Evolutionary conservation across 2,329 filamentous ascomycete species (phyloP), one percentile per base, ranked within the genome.

Genomic region (Trichoderma sp.): DNA sequence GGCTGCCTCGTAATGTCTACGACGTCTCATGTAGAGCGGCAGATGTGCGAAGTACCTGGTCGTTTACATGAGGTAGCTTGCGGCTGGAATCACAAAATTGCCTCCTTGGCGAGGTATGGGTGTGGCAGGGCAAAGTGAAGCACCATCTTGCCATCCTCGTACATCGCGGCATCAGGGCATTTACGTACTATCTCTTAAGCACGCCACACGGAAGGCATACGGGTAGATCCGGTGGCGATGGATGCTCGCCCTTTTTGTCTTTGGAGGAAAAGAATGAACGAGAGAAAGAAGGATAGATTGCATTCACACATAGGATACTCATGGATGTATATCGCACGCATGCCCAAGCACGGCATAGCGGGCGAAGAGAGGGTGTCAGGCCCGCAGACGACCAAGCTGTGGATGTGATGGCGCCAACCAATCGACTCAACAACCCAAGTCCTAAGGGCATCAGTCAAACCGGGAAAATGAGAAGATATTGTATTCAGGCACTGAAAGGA

Each of bases 1-100:
- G 14, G 21, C 17, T 24, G 48, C 58, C 30, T 61, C 30, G 58
- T 48, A 28, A 34, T 26, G 39, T 48, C 58, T 24, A 41, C 24
- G 26, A 55, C 47, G 50, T 63, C 60, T 63, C 50, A 47, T 30
- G 28, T 21, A 39, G 21, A 63, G 41, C 60, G 60, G 59, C 60
- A 63, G 54, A 44, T 44, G 26, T 43, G 34, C 12, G 3, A 12
- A 39, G 34, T 39, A 39, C 34, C 34, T 14, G 34, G 12, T 14
- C 1, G 34, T 39, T 14, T 14, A 14, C 34, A 39, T 39, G 34
- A 39, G 30, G 30, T 34, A 34, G 30, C 30, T 39, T 39, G 34
- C 48, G 59, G 28, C 26, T 52, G 26, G 50, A 50, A 50, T n/a
- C 45, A 54, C 26, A 19, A 19, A 45, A 19, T 14, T 41, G 24